Conservation (phyloP, 2,329 filamentous ascomycete species). For the Sporothrix dimorphospora region DNA sequence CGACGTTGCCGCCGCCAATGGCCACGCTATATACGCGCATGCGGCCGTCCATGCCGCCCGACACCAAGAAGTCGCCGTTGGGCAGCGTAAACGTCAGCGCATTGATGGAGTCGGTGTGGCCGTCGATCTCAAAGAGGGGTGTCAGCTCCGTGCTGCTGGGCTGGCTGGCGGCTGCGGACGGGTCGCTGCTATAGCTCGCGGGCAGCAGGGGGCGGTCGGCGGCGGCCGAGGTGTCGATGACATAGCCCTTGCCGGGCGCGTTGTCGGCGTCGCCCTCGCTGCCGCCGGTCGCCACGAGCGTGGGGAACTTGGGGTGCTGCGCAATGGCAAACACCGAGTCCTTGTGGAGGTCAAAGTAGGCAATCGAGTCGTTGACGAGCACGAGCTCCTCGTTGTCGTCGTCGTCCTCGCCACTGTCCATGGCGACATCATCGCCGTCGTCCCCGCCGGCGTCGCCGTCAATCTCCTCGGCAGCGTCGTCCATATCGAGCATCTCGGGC, state of each 20-base stretch:
- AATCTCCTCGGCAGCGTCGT: slow-evolving; percentile 79
- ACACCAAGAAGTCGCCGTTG: slow-evolving; percentile 80
- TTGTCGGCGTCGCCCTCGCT: slow-evolving; percentile 62
- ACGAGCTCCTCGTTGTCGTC: slow-evolving; percentile 64
- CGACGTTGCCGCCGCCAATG: slow-evolving; percentile 44
- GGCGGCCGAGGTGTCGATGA: slow-evolving; percentile 75
- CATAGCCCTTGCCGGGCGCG: slow-evolving; percentile 76
- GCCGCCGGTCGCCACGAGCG: slow-evolving; percentile 85
- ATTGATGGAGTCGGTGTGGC: slow-evolving; percentile 90
- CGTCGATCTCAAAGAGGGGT: slow-evolving; percentile 75
- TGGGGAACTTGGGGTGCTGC: slow-evolving; percentile 78
- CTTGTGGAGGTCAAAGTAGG: slow-evolving; percentile 87
- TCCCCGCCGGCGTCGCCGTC: slow-evolving; percentile 63
- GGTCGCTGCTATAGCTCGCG: slow-evolving; percentile 70
- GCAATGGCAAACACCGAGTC: slow-evolving; percentile 95
- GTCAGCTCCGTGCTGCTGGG: slow-evolving; percentile 59
- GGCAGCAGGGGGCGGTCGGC: slow-evolving; percentile 71
- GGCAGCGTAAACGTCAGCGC: slow-evolving; percentile 82
- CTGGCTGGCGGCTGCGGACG: slow-evolving; percentile 52
- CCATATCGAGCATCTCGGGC: slow-evolving; percentile 72
- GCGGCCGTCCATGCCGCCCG: slow-evolving; percentile 83
- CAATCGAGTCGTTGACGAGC: slow-evolving; percentile 88
- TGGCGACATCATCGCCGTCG: slow-evolving; percentile 53
- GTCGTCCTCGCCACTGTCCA: slow-evolving; percentile 37
- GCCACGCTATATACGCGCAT: slow-evolving; percentile 69